These are phyloP conservation scores for Bacterosira constricta DNA, from an alignment of 108 stramenopile species.

Conservation along the genomic window DNA sequence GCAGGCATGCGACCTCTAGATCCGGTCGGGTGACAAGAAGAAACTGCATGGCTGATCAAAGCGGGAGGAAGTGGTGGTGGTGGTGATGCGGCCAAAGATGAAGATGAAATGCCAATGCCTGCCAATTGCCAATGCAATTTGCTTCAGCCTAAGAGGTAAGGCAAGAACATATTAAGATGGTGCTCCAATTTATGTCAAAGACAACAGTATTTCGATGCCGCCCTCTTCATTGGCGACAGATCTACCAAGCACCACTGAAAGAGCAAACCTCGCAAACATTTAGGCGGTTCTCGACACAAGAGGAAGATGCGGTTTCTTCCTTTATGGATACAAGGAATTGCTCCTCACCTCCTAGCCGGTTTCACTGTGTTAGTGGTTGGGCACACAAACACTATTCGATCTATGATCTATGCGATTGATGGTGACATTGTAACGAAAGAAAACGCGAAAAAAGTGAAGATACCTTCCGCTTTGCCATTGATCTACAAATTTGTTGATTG, in stretches of 20 bases:
- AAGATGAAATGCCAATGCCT: too few relatives aligned
- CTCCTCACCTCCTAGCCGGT: constrained; percentile 26
- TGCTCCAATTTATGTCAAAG: background rate
- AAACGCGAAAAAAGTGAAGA: constrained; percentile 27
- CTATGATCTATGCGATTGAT: constrained; percentile 31
- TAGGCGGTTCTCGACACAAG: background rate
- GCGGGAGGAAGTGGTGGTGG: too few relatives aligned
- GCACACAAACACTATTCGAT: constrained; percentile 39
- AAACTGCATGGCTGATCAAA: too few relatives aligned
- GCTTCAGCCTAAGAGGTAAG: too few relatives aligned
- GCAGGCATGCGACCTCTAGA: too few relatives aligned
- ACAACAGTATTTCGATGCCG: background rate
- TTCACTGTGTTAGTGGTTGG: constrained; percentile 24
- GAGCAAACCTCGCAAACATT: background rate
- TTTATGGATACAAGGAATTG: constrained; percentile 35
- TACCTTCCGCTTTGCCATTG: constrained; percentile 29
- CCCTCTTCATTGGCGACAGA: background rate
- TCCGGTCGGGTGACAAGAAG: too few relatives aligned
- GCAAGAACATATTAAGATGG: too few relatives aligned
- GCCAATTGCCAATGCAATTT: too few relatives aligned
- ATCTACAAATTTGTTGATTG: constrained; percentile 31
- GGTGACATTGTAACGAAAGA: constrained; percentile 28
- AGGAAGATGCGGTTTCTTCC: constrained; percentile 25
- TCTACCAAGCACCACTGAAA: background rate
- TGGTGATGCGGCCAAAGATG: too few relatives aligned